Evolutionary conservation across 805 yeast species (phyloP), one percentile per base, ranked within the genome.

Genomic region (Candida michaelii): DNA sequence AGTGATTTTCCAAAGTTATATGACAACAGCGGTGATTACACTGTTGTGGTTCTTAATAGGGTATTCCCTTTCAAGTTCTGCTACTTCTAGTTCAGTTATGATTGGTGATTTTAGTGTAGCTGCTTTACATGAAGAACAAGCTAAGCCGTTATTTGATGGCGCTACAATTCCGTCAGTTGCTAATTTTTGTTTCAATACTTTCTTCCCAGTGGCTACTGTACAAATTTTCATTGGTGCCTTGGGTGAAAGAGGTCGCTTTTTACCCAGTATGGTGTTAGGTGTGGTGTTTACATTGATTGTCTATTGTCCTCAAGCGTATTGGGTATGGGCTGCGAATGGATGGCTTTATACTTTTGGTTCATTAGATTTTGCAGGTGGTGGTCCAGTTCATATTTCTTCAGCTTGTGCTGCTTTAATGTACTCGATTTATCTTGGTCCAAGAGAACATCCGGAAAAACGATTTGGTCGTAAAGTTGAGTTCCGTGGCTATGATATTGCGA

Each of bases 281-380:
- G 52, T 62, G 19, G 29, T 71, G 11, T 72, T 72, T 69, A 57
- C 64, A 25, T 59, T 73, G 8, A 67, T 71, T n/a, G 67, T 69
- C 36, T 73, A 73, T 49, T 69, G 73, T 44, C 76, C 76, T 9
- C 51, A 64, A 29, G 76, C 76, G 3, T 72, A 61, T 52, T 63
- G 74, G 59, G 73, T 72, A n/a, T 73, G 77, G 77, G 66, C 65
- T 19, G 55, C 53, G 4, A 68, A 66, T 43, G 77, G 77, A 12
- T 73, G 75, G 73, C 57, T 73, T 35, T 63, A 54, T 39, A 62
- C 57, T 19, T 55, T 73, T 34, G 77, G 76, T 4, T 69, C 67
- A 3, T 60, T 72, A 42, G 77, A 73, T 50, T 73, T 72, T 53
- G 76, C 76, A 6, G 77, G 77, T 30, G 77, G 77, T 27, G 76